Base-by-base conservation (phyloP, 768 basidiomycete species). In the Omphalotus guepiniiformis region DNA sequence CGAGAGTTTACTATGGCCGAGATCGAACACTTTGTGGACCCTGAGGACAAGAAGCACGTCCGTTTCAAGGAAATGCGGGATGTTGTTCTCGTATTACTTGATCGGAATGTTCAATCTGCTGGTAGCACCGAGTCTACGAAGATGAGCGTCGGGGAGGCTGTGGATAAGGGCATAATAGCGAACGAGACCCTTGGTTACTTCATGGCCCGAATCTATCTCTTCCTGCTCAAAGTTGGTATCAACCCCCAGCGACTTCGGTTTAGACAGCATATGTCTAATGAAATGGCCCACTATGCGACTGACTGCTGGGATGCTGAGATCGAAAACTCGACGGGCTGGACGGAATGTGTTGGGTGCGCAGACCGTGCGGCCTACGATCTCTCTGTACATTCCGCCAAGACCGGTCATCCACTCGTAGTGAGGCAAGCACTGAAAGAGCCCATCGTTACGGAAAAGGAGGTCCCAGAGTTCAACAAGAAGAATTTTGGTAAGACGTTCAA, bases 291-390 rank as follows among this genome's bases (percentile, higher is more conserved):
- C 66, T 99, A 99, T 64, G 95, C 96, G 46, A 81, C 93, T 30
- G 95, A 98, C 69, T 99, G 96, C 67, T 99, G 96, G 96, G 96
- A 99, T 62, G 96, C 94, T 35, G 96, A 99, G 72, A 97, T 98
- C 54, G 79, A 93, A 53, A 93, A 90, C 45, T 88, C 90, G 40
- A 75, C 67, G 35, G 85, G 85, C 52, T 99, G 96, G 96, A 95
- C 92, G 44, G 96, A 99, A 70, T 99, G 96, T 64, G 94, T 98
- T 47, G 96, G 96, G 7, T 99, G 96, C 69, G 96, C 96, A 28
- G 96, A 99, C 67, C 87, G 96, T 39, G 91, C 93, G 1, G 95
- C 96, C 41, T 98, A 97, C 66, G 96, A 99, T 68, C 67, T 99
- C 57, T 83, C 80, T 27, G 94, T 97, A 49, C 96, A 98, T 62